These are phyloP conservation scores for Coemansia sp. DNA, from an alignment of 192 early-diverging fungal species.

Conservation along the genomic window DNA sequence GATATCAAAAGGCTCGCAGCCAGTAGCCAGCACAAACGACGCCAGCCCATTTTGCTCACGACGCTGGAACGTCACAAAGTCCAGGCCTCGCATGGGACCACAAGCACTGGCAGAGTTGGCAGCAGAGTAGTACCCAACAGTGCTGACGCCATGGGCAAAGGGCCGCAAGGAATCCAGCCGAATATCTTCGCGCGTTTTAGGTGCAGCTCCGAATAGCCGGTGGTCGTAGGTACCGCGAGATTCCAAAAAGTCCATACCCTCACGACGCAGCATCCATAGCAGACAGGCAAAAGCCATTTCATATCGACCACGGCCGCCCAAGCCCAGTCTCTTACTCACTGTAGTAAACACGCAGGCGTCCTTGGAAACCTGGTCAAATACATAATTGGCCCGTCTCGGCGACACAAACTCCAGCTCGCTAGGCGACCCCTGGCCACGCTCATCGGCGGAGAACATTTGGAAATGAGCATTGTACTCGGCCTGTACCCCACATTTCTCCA, in stretches of 20 bases:
- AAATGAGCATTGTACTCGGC: neutral
- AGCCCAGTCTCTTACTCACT: neutral
- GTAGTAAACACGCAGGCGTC: neutral
- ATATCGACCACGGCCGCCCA: neutral
- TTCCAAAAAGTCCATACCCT: neutral
- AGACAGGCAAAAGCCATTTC: slow-evolving; percentile 4
- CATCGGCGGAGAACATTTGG: neutral
- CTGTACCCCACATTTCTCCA: neutral
- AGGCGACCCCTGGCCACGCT: neutral
- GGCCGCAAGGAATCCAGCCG: neutral
- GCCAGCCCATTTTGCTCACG: neutral
- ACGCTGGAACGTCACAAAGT: neutral
- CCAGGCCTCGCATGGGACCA: neutral
- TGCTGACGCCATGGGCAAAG: neutral
- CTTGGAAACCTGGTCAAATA: neutral
- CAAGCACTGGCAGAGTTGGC: neutral
- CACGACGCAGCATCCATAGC: slow-evolving; percentile 3
- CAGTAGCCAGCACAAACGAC: slow-evolving; percentile 1
- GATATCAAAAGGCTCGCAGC: neutral
- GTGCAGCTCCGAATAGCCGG: neutral
- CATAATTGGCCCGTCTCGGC: neutral
- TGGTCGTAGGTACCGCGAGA: neutral
- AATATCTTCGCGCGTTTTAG: neutral
- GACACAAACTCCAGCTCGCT: slow-evolving; percentile 5
- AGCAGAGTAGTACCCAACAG: neutral